These are phyloP conservation scores for Boechera retrofracta DNA, from an alignment of 345 rosid species.

Conservation along the genomic window DNA sequence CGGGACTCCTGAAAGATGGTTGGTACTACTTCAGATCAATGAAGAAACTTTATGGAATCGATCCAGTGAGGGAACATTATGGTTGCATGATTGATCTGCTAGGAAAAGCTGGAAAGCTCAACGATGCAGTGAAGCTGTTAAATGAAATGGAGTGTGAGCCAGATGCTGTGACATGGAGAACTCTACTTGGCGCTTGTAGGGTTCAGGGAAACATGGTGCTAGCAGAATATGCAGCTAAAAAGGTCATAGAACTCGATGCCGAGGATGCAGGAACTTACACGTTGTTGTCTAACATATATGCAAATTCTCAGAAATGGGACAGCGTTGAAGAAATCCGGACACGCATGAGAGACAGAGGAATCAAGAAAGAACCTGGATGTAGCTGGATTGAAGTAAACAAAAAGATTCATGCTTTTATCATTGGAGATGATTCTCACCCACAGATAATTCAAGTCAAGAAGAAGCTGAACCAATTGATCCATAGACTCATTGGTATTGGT, in stretches of 20 bases:
- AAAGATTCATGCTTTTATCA: conserved; percentile 66
- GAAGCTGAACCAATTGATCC: conserved; percentile 49
- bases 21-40: conserved; percentile 63
- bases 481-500: conserved; percentile 53
- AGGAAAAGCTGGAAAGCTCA: conserved; percentile 72
- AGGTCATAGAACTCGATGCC: conserved; percentile 60
- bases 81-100: conserved; percentile 83
- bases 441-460: conserved; percentile 50
- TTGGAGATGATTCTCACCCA: conserved; percentile 72
- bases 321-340: conserved; percentile 59
- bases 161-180: conserved; percentile 73
- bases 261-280: conserved; percentile 70
- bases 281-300: conserved; percentile 72
- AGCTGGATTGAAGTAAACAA: conserved; percentile 77
- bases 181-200: conserved; percentile 69
- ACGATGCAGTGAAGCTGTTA: conserved; percentile 62
- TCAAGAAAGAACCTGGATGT: conserved; percentile 72
- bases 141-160: conserved; percentile 66
- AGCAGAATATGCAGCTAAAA: conserved; percentile 64
- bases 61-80: conserved; percentile 72
- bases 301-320: conserved; percentile 67
- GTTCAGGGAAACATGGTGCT: conserved; percentile 61
- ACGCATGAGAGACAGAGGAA: conserved; percentile 55
- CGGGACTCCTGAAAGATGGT: conserved; percentile 67
- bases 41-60: conserved; percentile 64